Conservation (phyloP, 139 green algal species). For the Tetratostichococcus sp. region DNA sequence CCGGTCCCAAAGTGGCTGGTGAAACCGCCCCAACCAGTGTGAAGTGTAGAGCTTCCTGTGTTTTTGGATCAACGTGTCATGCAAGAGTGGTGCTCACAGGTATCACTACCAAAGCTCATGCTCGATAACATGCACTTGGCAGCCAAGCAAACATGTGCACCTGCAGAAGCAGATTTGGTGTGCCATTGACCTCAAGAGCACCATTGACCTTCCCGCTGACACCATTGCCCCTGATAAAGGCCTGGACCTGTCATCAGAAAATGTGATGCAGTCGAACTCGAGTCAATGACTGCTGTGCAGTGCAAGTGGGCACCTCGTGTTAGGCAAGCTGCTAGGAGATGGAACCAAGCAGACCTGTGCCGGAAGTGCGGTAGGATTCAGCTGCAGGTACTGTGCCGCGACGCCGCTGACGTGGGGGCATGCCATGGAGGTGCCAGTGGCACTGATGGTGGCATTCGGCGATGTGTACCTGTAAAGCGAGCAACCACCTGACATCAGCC, state of each 20-base stretch:
- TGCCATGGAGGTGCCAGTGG: conserved; percentile 47
- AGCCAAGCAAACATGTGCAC: no score
- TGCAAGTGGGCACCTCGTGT: no score
- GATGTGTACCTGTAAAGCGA: background rate
- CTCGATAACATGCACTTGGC: no score
- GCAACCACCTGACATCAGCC: no score
- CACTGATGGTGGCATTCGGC: conserved; percentile 37
- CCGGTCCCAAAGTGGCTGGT: conserved; percentile 7
- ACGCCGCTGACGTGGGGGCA: conserved; percentile 62
- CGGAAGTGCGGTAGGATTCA: conserved; percentile 21
- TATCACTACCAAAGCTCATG: no score
- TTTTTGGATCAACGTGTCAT: no score
- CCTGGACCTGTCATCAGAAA: conserved; percentile 18
- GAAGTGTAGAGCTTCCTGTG: background rate
- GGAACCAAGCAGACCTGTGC: conserved; percentile 20
- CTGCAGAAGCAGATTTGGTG: conserved; percentile 24
- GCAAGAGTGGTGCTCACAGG: no score
- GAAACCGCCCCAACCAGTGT: conserved; percentile 1
- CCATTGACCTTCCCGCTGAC: conserved; percentile 3
- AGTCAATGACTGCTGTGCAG: no score
- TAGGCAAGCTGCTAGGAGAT: no score
- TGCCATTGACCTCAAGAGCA: conserved; percentile 10
- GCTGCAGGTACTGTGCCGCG: conserved; percentile 58
- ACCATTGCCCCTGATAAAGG: conserved; percentile 13
- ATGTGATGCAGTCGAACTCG: background rate